Percentiles rank a stretch among this genome's conserved stretches.
Conservation (phyloP, 805 yeast species). For the Metschnikowia bowlesiae region DNA sequence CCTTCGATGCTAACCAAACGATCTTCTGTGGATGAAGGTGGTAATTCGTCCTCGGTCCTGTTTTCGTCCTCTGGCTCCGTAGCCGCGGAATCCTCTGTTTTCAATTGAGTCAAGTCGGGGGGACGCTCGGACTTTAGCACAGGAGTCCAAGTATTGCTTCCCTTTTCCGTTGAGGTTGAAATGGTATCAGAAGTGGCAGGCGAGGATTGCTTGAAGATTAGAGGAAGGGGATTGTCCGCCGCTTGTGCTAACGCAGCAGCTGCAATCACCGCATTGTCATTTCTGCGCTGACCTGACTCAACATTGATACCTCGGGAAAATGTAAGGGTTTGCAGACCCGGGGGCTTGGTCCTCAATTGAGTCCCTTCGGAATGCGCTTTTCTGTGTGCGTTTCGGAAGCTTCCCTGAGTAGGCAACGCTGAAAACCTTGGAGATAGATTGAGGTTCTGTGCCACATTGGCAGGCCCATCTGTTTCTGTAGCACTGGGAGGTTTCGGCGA, state of each 20-base stretch:
- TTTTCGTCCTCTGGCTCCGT: conserved; percentile 25
- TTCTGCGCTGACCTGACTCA: conserved; percentile 30
- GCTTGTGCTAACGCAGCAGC: conserved; percentile 85
- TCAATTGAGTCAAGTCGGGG: not conserved
- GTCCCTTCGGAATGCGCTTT: conserved; percentile 23
- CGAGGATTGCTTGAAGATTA: conserved; percentile 17
- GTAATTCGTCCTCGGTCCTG: conserved; percentile 24
- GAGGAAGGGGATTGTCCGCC: conserved; percentile 69
- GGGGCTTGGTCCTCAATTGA: conserved; percentile 4
- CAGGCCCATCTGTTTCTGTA: not conserved
- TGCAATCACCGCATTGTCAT: conserved; percentile 60
- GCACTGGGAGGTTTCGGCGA: conserved; percentile 6
- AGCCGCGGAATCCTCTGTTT: conserved; percentile 7
- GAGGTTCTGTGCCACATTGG: conserved; percentile 6
- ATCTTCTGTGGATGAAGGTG: conserved; percentile 3
- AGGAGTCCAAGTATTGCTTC: not conserved
- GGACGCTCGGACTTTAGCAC: not conserved
- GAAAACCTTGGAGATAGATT: conserved; percentile 6
- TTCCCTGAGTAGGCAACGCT: conserved; percentile 17
- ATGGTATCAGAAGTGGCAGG: not conserved
- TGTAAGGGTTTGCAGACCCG: conserved; percentile 36
- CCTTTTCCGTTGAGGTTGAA: not conserved
- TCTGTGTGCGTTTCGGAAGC: conserved; percentile 19
- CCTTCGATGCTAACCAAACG: conserved; percentile 1
- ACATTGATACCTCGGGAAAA: conserved; percentile 35